Conservation (phyloP, 495 filamentous ascomycete genomes). For the Pseudomonodictys pantanalensis region DNA sequence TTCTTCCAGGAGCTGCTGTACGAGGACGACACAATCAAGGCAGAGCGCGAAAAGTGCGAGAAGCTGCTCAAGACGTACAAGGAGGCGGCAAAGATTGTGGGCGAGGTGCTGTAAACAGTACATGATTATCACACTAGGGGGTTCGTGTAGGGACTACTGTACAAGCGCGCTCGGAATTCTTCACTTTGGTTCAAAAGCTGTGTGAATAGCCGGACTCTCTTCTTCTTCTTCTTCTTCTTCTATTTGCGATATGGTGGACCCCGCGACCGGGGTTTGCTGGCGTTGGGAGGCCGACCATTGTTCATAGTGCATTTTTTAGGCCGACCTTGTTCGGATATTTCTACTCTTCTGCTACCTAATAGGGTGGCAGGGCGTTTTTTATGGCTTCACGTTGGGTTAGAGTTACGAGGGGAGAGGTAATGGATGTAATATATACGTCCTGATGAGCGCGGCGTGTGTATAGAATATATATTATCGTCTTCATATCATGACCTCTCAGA, state of each 20-base stretch:
- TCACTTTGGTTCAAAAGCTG: slow-evolving; percentile 21
- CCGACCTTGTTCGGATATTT: slow-evolving; percentile 3
- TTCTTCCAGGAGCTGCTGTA: slow-evolving; percentile 91
- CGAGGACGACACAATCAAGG: slow-evolving; percentile 95
- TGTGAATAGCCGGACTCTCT: slow-evolving; percentile 2
- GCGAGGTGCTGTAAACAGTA: slow-evolving; percentile 73
- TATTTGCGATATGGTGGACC: no score
- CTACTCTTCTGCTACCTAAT: slow-evolving; percentile 8
- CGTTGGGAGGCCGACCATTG: slow-evolving; percentile 16
- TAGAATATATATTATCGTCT: no score
- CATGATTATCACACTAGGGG: neutral
- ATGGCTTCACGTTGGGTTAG: neutral
- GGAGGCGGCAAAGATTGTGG: slow-evolving; percentile 95
- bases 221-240: neutral
- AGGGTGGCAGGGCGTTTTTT: neutral
- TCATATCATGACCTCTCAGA: neutral
- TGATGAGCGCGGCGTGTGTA: neutral
- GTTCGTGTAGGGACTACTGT: neutral
- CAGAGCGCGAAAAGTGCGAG: slow-evolving; percentile 97
- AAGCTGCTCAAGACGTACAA: slow-evolving; percentile 89
- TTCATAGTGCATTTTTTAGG: slow-evolving; percentile 2
- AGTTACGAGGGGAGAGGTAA: neutral
- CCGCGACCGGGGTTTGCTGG: neutral
- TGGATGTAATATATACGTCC: neutral
- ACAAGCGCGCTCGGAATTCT: no score